Evolutionary conservation across 192 early-diverging fungal genomes (phyloP).

Genomic region (Entomortierella beljakovae): DNA sequence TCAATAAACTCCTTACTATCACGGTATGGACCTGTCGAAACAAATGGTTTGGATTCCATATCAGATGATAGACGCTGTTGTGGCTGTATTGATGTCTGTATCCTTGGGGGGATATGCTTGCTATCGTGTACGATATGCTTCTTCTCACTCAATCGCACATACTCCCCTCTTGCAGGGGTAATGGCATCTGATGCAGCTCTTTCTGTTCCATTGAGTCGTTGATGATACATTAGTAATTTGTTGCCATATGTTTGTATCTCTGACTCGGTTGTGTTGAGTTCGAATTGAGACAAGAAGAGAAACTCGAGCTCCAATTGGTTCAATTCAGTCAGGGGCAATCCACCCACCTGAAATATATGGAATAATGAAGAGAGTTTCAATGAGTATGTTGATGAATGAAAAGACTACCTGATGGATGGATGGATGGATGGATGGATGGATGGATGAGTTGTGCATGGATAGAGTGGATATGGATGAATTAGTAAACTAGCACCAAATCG

Average conservation of each 20-base stretch:
- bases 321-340: conserved; percentile 74
- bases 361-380: not conserved
- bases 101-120: conserved; percentile 12
- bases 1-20: conserved; percentile 53
- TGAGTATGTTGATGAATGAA: not conserved
- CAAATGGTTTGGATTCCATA: conserved; percentile 12
- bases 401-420: not conserved
- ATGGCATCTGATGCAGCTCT: conserved; percentile 35
- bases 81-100: conserved; percentile 19
- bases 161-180: conserved; percentile 44
- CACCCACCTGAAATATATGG: conserved; percentile 66
- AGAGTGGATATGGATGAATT: conserved; percentile 24
- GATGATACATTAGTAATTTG: conserved; percentile 65
- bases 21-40: conserved; percentile 34
- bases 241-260: conserved; percentile 73
- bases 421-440: conserved; percentile 6
- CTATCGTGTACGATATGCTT: conserved; percentile 27
- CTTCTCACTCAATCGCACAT: conserved; percentile 31
- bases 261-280: conserved; percentile 70
- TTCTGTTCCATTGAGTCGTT: conserved; percentile 47
- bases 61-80: conserved; percentile 9
- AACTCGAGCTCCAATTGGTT: conserved; percentile 84
- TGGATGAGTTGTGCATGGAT: not conserved
- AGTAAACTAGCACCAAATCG: not conserved
- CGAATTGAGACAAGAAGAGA: conserved; percentile 76